Base-by-base conservation (phyloP, 73 alveolate genomes). In the Uronychia setigera region DNA sequence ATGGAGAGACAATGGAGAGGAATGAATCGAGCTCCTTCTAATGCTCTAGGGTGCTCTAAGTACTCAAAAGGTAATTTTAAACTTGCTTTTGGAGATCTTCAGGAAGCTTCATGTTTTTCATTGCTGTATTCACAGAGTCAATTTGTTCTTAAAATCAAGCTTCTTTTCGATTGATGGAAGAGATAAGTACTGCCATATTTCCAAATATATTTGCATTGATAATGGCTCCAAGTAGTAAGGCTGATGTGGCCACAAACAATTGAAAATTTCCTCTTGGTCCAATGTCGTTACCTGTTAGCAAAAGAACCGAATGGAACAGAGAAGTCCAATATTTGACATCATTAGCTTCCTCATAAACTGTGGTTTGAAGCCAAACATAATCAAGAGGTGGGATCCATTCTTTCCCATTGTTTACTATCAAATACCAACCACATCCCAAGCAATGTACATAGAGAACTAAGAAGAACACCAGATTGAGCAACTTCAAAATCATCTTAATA, bases 241-340 rank as follows among this genome's bases (percentile, higher is more conserved):
- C 29, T 0, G 80, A 32, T 13, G 91, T 26, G 27, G 80, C 83
- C 34, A 86, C 80, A 32, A 74, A 27, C 0, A 84, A 29, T 60
- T 93, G 88, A 27, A 60, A 58, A 27, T 32, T 78, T 29, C 86
- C 88, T 31, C 80, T 76, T 32, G 97, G 97, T 11, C 79, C 80
- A 25, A 90, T 81, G 32, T 93, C 97, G 77, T 90, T 90, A 1
- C 97, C 97, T 28, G 89, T 75, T 0, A 89, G 83, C 85, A 93
- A 33, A 74, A 91, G 86, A 0, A 93, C 91, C 9, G 95, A 90
- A 35, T 86, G 84, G 76, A 88, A 89, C 19, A 93, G 58, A 0
- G 87, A 79, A 0, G 78, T 31, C 35, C 78, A 86, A 77, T 93
- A 93, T 57, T 86, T 59, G 32, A 60, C 26, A 59, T 32, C 31